Conservation (phyloP, 306 rosid species). For the Benincasa hispida region DNA sequence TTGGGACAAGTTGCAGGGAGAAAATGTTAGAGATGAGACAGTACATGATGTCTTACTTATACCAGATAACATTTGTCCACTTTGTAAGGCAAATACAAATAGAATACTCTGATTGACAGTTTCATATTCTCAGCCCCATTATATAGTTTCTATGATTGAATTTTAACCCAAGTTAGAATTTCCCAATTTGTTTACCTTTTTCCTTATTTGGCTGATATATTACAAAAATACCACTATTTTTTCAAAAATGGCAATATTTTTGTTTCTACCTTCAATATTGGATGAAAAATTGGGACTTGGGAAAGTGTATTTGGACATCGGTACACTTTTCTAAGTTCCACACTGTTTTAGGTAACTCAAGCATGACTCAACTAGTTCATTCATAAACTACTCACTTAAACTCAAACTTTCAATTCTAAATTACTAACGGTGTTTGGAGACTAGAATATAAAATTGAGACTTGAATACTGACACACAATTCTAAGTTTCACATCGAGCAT, state of each 20-base stretch:
- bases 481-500: too few relatives aligned
- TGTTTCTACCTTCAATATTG: too few relatives aligned
- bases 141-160: not conserved
- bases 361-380: not conserved
- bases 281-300: too few relatives aligned
- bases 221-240: too few relatives aligned
- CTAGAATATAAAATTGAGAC: not conserved
- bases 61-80: not conserved
- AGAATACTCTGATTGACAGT: not conserved
- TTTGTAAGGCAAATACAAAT: not conserved
- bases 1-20: constrained; percentile 2
- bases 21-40: constrained; percentile 3
- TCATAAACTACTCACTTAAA: too few relatives aligned
- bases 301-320: too few relatives aligned
- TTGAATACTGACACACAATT: not conserved
- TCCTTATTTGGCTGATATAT: too few relatives aligned
- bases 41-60: not conserved
- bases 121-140: not conserved
- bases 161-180: not conserved
- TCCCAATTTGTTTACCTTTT: not conserved
- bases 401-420: too few relatives aligned
- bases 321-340: not conserved
- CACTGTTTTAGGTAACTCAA: not conserved
- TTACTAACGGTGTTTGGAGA: too few relatives aligned
- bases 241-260: too few relatives aligned